These are phyloP conservation scores for Saccharomyces hybrid DNA, from an alignment of 1,139 yeast genomes.

Conservation along the genomic window DNA sequence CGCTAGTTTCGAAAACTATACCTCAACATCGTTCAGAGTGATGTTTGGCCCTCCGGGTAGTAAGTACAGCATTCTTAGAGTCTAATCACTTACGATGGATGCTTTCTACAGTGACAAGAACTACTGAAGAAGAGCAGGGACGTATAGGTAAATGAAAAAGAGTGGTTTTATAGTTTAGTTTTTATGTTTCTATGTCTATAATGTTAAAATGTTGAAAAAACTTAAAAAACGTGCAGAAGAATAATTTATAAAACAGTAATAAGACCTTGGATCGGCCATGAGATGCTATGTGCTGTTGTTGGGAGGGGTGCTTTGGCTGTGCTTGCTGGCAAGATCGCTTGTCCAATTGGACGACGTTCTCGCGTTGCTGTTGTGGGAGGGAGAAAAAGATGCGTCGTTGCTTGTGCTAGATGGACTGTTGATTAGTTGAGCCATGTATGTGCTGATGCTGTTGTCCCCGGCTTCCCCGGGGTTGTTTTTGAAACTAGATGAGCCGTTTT, in stretches of 20 bases:
- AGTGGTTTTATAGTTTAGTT: neutral
- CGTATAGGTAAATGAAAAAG: neutral
- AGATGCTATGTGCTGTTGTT: neutral
- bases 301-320: neutral
- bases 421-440: conserved; percentile 21
- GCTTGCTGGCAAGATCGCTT: neutral
- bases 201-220: neutral
- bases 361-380: neutral
- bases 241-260: neutral
- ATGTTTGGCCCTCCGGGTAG: neutral
- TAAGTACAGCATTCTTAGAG: neutral
- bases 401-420: conserved; percentile 6
- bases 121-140: neutral
- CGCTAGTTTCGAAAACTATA: neutral
- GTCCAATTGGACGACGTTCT: neutral
- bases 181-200: neutral
- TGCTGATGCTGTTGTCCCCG: conserved; percentile 12
- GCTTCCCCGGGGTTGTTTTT: neutral
- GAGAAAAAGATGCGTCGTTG: neutral
- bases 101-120: neutral
- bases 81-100: no score
- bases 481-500: neutral
- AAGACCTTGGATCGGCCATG: neutral
- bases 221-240: neutral
- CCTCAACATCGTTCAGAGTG: neutral